phyloP scores from a whole-genome alignment of 1,284 basidiomycete species.

The Ganoderma lingzhi region DNA sequence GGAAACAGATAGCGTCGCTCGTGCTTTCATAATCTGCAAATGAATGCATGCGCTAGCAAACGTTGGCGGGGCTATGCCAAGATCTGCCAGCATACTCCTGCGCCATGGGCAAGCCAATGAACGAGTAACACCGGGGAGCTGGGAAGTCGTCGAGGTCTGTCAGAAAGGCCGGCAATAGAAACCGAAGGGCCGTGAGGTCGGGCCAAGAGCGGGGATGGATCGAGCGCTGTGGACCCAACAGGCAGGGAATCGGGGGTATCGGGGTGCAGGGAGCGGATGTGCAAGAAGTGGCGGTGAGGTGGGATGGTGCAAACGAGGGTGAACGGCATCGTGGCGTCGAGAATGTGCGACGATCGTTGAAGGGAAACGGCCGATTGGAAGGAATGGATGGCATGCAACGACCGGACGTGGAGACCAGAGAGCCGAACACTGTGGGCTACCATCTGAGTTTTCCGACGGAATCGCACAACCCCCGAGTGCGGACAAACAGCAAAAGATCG shows the following conservation, averaged over 20 bases:
- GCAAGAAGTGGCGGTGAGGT: slow-evolving; percentile 1
- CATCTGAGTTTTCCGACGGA: slow-evolving; percentile 5
- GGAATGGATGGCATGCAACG: neutral
- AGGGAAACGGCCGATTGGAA: neutral
- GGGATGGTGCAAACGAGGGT: slow-evolving; percentile 6
- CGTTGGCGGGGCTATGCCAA: neutral
- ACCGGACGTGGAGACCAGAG: slow-evolving; percentile 3
- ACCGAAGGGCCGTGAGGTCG: slow-evolving; percentile 4
- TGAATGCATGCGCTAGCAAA: slow-evolving; percentile 2
- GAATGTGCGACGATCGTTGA: slow-evolving; percentile 4
- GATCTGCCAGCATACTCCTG: neutral
- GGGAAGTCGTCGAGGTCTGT: neutral
- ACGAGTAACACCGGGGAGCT: neutral
- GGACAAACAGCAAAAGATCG: neutral
- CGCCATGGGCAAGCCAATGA: neutral
- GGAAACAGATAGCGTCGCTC: neutral
- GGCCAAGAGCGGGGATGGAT: neutral
- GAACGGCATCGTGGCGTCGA: slow-evolving; percentile 1
- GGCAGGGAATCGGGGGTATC: neutral
- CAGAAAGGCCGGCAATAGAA: neutral
- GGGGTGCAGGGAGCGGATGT: neutral
- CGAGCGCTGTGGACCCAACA: neutral
- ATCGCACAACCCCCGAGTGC: neutral
- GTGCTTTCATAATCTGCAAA: neutral
- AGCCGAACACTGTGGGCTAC: slow-evolving; percentile 9